Base-by-base conservation (phyloP, 345 rosid species). In the Sonneratia caseolaris region DNA sequence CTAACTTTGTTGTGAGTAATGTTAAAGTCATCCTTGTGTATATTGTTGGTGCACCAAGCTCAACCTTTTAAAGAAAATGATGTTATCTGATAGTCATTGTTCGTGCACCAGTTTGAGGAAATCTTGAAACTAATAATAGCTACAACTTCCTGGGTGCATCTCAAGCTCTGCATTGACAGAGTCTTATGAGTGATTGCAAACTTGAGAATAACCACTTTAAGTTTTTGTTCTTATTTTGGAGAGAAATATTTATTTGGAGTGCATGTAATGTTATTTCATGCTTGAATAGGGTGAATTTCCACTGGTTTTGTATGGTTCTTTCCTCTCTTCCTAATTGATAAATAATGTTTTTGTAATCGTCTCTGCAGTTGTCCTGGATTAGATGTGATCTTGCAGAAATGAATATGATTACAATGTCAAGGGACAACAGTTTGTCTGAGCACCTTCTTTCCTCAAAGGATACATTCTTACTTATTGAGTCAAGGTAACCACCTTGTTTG, bases 341-440 rank as follows among this genome's bases (percentile, higher is more conserved):
- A 11, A 59, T 21, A 59, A 22, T 40, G 7, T 59, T 4, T n/a
- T 62, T 13, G 9, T 35, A 27, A 62, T 62, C 38, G 27, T 62
- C 18, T 62, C 4, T 68, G 68, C 82, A 86, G 89, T 73, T 83
- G 61, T 86, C 87, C 24, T 83, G 81, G 79, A 77, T 83, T 74
- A 76, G 81, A 69, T 71, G 82, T 69, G 85, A 86, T 73, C 81
- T 86, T 49, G 68, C 67, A 71, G 85, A 86, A 77, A 82, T 82
- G 82, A 79, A 86, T 66, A 77, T 72, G 70, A 80, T 77, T 70
- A 74, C 76, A 76, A 80, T 83, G 37, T 56, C 76, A 16, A 74
- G 65, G 64, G 85, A 71, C 71, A 75, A 76, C 35, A 72, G 68
- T 69, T 76, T 86, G 72, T 72, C 71, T 0, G 81, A 82, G 75